These are phyloP conservation scores for Microcyclosporella mali DNA, from an alignment of 2,329 filamentous ascomycete genomes.

Conservation along the genomic window DNA sequence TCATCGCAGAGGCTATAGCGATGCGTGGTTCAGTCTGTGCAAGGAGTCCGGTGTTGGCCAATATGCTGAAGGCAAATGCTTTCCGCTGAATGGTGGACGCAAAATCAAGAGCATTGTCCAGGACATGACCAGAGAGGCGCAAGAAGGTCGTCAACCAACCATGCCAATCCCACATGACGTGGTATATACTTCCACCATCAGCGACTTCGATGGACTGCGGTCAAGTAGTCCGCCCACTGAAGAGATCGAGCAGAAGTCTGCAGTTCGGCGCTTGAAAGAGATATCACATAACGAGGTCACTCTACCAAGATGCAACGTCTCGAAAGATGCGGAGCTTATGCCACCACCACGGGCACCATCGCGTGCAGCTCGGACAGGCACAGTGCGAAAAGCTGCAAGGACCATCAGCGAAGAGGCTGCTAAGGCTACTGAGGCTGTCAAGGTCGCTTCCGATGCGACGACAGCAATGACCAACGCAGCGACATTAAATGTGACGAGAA, in stretches of 20 bases:
- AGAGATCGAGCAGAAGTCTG: conserved; percentile 28
- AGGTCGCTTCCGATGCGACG: conserved; percentile 20
- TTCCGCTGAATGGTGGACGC: conserved; percentile 42
- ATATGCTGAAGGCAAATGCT: conserved; percentile 40
- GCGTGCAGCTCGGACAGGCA: conserved; percentile 22
- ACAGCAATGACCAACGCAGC: conserved; percentile 12
- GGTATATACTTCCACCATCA: conserved; percentile 40
- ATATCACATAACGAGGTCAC: conserved; percentile 42
- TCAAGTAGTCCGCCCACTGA: conserved; percentile 24
- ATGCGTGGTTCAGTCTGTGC: conserved; percentile 47
- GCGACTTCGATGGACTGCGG: conserved; percentile 26
- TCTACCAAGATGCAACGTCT: conserved; percentile 16
- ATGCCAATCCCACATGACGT: conserved; percentile 45
- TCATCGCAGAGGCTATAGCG: conserved; percentile 43
- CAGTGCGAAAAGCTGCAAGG: conserved; percentile 25
- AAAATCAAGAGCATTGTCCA: conserved; percentile 45
- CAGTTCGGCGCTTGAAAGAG: conserved; percentile 39
- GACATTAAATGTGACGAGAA: conserved; percentile 19
- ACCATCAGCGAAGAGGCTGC: conserved; percentile 32
- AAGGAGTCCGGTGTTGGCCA: conserved; percentile 47
- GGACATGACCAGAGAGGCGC: conserved; percentile 46
- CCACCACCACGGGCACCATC: conserved; percentile 22
- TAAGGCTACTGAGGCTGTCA: conserved; percentile 22
- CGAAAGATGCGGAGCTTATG: conserved; percentile 31
- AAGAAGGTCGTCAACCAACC: conserved; percentile 42